phyloP scores from a whole-genome alignment of 257 asterid species.

The Solanum virginianum region DNA sequence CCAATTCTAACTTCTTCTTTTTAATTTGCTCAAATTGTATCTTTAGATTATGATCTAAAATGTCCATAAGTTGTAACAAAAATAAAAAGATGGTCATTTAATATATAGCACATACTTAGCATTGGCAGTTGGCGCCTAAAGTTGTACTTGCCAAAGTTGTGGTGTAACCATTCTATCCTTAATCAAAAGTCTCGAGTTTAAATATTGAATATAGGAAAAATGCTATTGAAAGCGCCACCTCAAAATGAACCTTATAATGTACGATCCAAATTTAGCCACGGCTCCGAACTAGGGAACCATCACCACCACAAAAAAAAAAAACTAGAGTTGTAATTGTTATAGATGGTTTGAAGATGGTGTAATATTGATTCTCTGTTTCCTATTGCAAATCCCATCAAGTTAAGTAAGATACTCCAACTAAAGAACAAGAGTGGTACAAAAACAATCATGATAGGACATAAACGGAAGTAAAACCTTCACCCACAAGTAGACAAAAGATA shows the following conservation, averaged over 20 bases:
- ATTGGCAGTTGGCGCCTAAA: too few relatives aligned
- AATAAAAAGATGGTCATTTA: background rate
- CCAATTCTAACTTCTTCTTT: background rate
- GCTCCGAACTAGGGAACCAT: too few relatives aligned
- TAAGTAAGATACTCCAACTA: background rate
- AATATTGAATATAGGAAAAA: too few relatives aligned
- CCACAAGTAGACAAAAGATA: background rate
- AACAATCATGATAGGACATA: background rate
- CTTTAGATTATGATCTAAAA: accelerated
- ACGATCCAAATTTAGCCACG: too few relatives aligned
- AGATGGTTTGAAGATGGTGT: background rate
- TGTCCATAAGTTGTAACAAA: background rate
- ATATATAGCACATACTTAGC: too few relatives aligned
- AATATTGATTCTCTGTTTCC: background rate
- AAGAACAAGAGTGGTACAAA: background rate
- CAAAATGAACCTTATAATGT: too few relatives aligned
- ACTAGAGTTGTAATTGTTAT: too few relatives aligned
- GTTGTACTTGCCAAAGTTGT: too few relatives aligned
- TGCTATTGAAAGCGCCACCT: too few relatives aligned
- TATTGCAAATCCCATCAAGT: background rate
- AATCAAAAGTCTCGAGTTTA: too few relatives aligned
- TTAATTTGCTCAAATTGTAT: background rate
- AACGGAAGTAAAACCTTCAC: background rate
- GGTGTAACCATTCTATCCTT: too few relatives aligned
- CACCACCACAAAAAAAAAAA: too few relatives aligned